These are phyloP conservation scores for Postia placenta DNA, from an alignment of 768 basidiomycete genomes.

Conservation along the genomic window DNA sequence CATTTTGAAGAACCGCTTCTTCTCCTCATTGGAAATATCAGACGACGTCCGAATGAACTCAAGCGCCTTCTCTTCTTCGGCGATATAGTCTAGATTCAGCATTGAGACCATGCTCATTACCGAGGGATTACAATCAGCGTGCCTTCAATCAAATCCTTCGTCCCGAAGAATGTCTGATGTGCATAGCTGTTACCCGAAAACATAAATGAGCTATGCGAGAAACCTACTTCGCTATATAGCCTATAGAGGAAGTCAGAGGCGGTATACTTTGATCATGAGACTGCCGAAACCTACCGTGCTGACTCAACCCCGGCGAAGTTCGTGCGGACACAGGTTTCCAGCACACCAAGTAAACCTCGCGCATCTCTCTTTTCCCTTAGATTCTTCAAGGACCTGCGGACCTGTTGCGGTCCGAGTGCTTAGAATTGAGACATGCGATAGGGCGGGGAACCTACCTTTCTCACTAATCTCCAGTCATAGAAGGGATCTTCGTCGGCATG, in stretches of 20 bases:
- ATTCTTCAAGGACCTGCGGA: constrained; percentile 64
- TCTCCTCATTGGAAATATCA: constrained; percentile 79
- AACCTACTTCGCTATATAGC: constrained; percentile 76
- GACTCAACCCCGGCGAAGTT: constrained; percentile 96
- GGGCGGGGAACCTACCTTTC: constrained; percentile 41
- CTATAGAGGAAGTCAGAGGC: constrained; percentile 29
- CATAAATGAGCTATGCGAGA: not conserved
- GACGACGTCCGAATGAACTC: constrained; percentile 69
- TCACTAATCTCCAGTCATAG: constrained; percentile 87
- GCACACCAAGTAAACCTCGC: constrained; percentile 79
- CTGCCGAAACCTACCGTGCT: constrained; percentile 40
- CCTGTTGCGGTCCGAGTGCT: too few species aligned
- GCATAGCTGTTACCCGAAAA: not conserved
- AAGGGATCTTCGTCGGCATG: constrained; percentile 78
- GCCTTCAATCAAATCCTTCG: constrained; percentile 85
- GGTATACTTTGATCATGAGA: not conserved
- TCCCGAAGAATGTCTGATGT: constrained; percentile 80
- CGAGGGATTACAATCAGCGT: not conserved
- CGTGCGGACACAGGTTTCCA: constrained; percentile 84
- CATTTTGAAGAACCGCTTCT: constrained; percentile 85
- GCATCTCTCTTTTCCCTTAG: constrained; percentile 76
- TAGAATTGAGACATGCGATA: not conserved
- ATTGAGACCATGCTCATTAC: not conserved
- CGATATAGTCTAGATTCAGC: constrained; percentile 68
- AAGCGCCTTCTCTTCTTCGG: constrained; percentile 72